These are phyloP conservation scores for Stagonosporopsis vannaccii DNA, from an alignment of 2,329 filamentous ascomycete species.

Conservation along the genomic window DNA sequence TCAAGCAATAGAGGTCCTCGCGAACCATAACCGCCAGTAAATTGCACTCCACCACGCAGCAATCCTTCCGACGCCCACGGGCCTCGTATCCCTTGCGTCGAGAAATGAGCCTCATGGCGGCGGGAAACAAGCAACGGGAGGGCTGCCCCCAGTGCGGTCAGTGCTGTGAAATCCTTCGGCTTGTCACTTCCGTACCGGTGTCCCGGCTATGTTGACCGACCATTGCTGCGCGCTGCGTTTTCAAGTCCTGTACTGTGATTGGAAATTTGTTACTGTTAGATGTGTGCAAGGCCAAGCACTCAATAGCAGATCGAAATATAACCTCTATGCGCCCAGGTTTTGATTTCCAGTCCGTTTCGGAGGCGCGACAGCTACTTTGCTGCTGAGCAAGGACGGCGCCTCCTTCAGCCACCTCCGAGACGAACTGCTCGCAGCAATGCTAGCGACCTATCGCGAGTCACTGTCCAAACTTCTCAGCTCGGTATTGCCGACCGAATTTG, in stretches of 20 bases:
- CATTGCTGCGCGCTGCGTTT: neutral
- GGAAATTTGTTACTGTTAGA: neutral
- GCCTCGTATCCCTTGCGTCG: neutral
- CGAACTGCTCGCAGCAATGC: neutral
- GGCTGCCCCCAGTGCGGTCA: neutral
- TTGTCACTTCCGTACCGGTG: neutral
- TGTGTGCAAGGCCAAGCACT: neutral
- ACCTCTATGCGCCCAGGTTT: neutral
- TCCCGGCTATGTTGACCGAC: neutral
- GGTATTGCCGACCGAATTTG: too few relatives aligned
- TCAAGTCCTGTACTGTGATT: neutral
- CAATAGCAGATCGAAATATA: neutral
- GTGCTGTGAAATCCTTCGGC: neutral
- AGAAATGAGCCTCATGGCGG: neutral
- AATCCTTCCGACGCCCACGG: conserved; percentile 3
- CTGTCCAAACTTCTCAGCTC: too few relatives aligned
- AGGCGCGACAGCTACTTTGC: neutral
- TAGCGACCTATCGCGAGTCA: too few relatives aligned
- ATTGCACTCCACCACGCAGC: conserved; percentile 8
- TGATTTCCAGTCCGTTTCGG: neutral
- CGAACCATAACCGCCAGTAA: conserved; percentile 4
- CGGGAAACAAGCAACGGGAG: conserved; percentile 7
- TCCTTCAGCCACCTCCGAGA: neutral
- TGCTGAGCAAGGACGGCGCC: neutral
- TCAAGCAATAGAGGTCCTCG: neutral